phyloP scores from a whole-genome alignment of 2,329 filamentous ascomycete genomes.

The Bipolaris cookei region DNA sequence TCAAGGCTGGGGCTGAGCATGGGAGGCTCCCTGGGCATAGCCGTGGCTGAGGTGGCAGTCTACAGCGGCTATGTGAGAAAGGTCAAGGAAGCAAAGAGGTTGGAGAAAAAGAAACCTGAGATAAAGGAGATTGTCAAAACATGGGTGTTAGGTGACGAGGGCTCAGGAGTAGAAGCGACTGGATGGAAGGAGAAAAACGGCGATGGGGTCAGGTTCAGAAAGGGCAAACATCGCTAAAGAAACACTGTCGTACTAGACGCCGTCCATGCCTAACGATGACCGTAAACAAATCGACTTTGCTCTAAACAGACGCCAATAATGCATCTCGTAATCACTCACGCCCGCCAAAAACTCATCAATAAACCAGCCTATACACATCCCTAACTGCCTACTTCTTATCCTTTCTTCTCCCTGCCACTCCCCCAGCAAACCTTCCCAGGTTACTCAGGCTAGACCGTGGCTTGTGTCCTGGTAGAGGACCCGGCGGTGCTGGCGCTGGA shows the following conservation, averaged over 20 bases:
- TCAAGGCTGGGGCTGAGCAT: conserved; percentile 73
- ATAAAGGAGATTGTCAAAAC: conserved; percentile 72
- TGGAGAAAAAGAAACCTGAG: conserved; percentile 66
- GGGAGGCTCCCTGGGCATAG: conserved; percentile 72
- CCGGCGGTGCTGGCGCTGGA: conserved; percentile 23
- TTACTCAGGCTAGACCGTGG: conserved; percentile 52
- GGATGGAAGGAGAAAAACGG: conserved; percentile 33
- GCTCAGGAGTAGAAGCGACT: conserved; percentile 18
- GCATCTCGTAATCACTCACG: conserved; percentile 20
- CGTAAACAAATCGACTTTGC: conserved; percentile 2
- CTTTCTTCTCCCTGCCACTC: conserved; percentile 48
- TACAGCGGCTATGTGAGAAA: conserved; percentile 78
- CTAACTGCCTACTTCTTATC: conserved; percentile 36
- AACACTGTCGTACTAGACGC: conserved; percentile 16
- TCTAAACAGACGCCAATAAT: conserved; percentile 28
- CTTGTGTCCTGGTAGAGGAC: conserved; percentile 39
- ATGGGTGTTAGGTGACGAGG: conserved; percentile 63
- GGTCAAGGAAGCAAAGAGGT: conserved; percentile 70
- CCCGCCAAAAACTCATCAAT: conserved; percentile 9
- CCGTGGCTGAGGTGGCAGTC: conserved; percentile 76
- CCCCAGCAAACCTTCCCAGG: conserved; percentile 54
- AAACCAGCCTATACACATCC: background rate
- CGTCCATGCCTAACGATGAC: conserved; percentile 8
- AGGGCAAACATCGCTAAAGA: conserved; percentile 53
- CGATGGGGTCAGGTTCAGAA: conserved; percentile 50